A percentile compares a stretch with the other conserved stretches of the same genome.
Conservation (phyloP, 2,329 filamentous ascomycete genomes). For the Penicillium sclerotiorum region DNA sequence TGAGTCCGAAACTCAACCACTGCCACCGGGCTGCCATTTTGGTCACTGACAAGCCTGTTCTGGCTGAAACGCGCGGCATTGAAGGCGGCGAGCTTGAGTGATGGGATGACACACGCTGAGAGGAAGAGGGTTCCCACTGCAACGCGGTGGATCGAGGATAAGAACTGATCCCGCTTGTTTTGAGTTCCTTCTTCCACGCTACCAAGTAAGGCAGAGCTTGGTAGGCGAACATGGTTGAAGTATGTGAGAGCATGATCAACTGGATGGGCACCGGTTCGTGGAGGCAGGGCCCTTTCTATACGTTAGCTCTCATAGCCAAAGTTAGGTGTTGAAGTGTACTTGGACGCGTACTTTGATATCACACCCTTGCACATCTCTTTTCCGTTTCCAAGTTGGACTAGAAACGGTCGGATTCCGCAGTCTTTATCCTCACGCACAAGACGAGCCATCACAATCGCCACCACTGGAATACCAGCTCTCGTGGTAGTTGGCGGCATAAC, state of each 20-base stretch:
- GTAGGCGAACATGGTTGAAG: slow-evolving; percentile 24
- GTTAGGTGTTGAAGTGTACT: no score
- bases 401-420: slow-evolving; percentile 22
- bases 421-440: slow-evolving; percentile 21
- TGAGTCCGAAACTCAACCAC: slow-evolving; percentile 30
- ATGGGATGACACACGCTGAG: slow-evolving; percentile 14
- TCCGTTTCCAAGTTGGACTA: slow-evolving; percentile 24
- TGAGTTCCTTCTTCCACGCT: slow-evolving; percentile 16
- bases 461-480: slow-evolving; percentile 11
- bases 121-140: slow-evolving; percentile 19
- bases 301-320: no score
- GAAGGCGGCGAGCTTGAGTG: slow-evolving; percentile 23
- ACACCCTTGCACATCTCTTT: slow-evolving; percentile 21
- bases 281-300: slow-evolving; percentile 7
- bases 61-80: slow-evolving; percentile 23
- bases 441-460: slow-evolving; percentile 26
- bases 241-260: slow-evolving; percentile 25
- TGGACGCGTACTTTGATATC: not conserved
- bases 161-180: slow-evolving; percentile 12
- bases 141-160: slow-evolving; percentile 16
- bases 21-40: slow-evolving; percentile 9
- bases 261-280: slow-evolving; percentile 6
- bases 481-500: slow-evolving; percentile 27
- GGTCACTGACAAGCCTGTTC: slow-evolving; percentile 14
- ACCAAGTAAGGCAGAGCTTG: slow-evolving; percentile 21